Percentiles rank a stretch among this genome's conserved stretches.
These are phyloP conservation scores for Neurospora tetraspora DNA, from an alignment of 495 filamentous ascomycete genomes.

Conservation along the genomic window DNA sequence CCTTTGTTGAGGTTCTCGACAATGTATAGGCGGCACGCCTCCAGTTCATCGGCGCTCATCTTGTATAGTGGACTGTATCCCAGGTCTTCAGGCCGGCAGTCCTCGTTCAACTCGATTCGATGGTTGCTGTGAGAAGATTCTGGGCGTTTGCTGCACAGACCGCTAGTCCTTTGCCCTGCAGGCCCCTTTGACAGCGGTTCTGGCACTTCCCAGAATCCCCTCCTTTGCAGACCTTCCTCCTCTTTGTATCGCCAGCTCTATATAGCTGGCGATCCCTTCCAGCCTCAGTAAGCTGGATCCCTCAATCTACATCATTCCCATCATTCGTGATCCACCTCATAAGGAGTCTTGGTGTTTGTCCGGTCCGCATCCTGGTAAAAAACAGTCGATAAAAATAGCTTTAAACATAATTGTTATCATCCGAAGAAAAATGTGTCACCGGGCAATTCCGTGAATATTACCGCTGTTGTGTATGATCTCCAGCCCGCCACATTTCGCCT, in stretches of 20 bases:
- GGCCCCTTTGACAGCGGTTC: no score
- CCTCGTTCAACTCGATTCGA: background rate
- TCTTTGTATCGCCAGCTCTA: no score
- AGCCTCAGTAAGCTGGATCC: no score
- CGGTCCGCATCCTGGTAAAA: background rate
- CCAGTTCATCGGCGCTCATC: conserved; percentile 17
- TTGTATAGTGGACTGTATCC: conserved; percentile 15
- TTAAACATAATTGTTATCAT: background rate
- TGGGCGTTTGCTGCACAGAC: no score
- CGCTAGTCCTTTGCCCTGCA: no score
- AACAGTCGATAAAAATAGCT: background rate
- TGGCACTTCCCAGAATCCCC: no score
- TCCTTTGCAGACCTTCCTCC: no score
- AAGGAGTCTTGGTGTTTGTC: background rate
- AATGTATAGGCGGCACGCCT: conserved; percentile 6
- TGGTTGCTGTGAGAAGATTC: background rate
- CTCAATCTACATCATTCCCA: no score
- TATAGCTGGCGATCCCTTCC: no score
- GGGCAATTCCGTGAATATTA: background rate
- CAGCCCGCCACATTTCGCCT: background rate
- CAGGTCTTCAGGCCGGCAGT: background rate
- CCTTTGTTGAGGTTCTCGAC: conserved; percentile 4
- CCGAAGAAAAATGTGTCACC: background rate
- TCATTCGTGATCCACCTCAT: no score
- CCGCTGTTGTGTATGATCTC: background rate